Evolutionary conservation across 495 filamentous ascomycete species (phyloP), one percentile per base, ranked within the genome.

Genomic region (Halenospora varia): DNA sequence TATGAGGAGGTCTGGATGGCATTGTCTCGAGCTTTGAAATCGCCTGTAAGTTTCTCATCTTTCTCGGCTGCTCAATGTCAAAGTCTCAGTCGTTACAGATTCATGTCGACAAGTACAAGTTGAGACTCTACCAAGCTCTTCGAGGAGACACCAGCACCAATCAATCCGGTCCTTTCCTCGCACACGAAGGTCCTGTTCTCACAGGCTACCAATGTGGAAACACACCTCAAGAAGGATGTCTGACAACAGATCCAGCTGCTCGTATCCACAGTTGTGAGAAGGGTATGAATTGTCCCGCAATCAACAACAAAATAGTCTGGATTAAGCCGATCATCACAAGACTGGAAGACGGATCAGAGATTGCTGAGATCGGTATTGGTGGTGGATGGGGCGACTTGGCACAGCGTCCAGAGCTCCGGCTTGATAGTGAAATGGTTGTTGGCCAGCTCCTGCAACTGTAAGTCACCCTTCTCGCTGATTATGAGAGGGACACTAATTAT

Each of bases 1-100:
- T 89, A 90, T 49, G 90, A 96, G 68, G 89, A 96, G 54, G 90
- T 96, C 0, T 97, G 92, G 92, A 75, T 90, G 54, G 88, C 90
- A 2, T 72, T 97, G 11, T 85, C 90, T 1, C 80, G 84, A 11
- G 79, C 82, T 10, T 72, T 97, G 2, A 69, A 80, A 20, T 83
- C 83, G 1, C 82, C 81, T 71, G 89, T 88, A 72, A 18, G 57
- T 50, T 24, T 3, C 23, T 51, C 23, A 35, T 39, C 20, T 19
- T 1, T 46, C 47, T 48, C 15, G 9, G 22, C 3, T 1, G 39
- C 23, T 22, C 25, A 13, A 24, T 42, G 24, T 19, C 22, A 10
- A 40, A 13, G 41, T n/a, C 6, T n/a, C n/a, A n/a, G n/a, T n/a
- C n/a, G n/a, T n/a, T 35, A 13, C 59, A 90, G 83, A 81, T 96